phyloP scores from a whole-genome alignment of 768 basidiomycete genomes.

The Hericium rajendrae region DNA sequence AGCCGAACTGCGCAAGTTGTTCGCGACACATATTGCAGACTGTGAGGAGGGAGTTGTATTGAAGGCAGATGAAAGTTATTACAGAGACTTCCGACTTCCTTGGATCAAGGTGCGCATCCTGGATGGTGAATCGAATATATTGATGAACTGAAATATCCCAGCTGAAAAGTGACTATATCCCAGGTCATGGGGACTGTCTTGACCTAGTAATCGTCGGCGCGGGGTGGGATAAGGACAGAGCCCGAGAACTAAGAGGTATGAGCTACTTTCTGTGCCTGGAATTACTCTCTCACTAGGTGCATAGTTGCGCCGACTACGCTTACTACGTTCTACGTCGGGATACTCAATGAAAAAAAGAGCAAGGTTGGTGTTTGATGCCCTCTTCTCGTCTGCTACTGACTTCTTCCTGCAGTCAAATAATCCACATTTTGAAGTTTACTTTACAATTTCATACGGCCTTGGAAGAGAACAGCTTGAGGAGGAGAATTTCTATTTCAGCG shows the following conservation, averaged over 20 bases:
- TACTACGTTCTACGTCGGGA: constrained; percentile 78
- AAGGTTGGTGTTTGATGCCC: constrained; percentile 27
- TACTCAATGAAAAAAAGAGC: constrained; percentile 38
- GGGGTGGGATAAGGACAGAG: constrained; percentile 73
- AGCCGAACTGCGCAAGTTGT: constrained; percentile 31
- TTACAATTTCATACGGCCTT: constrained; percentile 70
- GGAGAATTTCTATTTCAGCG: constrained; percentile 57
- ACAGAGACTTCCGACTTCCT: constrained; percentile 52
- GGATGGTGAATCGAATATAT: constrained; percentile 1
- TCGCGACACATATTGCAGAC: constrained; percentile 41
- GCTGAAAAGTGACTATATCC: constrained; percentile 84
- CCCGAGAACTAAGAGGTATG: constrained; percentile 63
- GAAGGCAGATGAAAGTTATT: constrained; percentile 60
- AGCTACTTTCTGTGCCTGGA: not conserved
- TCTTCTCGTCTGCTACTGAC: no score
- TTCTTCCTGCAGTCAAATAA: not conserved
- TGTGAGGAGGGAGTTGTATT: constrained; percentile 67
- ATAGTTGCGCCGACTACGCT: constrained; percentile 60
- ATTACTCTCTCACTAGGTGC: constrained; percentile 1
- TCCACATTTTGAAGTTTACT: constrained; percentile 67
- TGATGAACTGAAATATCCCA: constrained; percentile 10
- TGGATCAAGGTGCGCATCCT: constrained; percentile 65
- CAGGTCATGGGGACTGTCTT: constrained; percentile 70
- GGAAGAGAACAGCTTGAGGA: constrained; percentile 58
- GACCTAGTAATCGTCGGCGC: constrained; percentile 75